A percentile compares a stretch with the other conserved stretches of the same genome.
Conservation (phyloP, 1,284 basidiomycete species). For the Ustilago crameri region DNA sequence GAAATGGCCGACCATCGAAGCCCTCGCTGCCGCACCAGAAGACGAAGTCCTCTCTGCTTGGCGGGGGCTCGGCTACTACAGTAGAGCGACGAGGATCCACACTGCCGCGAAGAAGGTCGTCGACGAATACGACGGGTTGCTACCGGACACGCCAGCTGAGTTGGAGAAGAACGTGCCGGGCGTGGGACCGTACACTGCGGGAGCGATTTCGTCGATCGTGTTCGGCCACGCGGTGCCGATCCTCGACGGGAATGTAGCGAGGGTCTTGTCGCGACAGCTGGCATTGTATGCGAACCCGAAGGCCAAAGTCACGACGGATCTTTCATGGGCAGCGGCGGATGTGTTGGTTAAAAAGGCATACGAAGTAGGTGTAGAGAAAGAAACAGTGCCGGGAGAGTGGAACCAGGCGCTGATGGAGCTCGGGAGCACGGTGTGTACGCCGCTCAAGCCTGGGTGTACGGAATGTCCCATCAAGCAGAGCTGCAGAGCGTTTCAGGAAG, state of each 20-base stretch:
- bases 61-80: constrained; percentile 66
- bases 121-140: constrained; percentile 72
- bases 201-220: constrained; percentile 64
- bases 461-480: constrained; percentile 54
- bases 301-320: constrained; percentile 55
- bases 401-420: constrained; percentile 67
- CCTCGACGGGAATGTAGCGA: constrained; percentile 63
- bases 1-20: constrained; percentile 68
- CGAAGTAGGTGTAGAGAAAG: constrained; percentile 13
- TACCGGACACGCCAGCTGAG: constrained; percentile 82
- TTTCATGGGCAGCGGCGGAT: constrained; percentile 58
- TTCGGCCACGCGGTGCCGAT: constrained; percentile 62
- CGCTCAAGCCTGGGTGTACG: constrained; percentile 53
- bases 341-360: constrained; percentile 48
- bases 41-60: constrained; percentile 65
- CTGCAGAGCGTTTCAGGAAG: constrained; percentile 44
- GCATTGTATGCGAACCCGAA: constrained; percentile 60
- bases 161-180: constrained; percentile 88
- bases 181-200: constrained; percentile 85
- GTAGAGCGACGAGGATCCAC: constrained; percentile 63
- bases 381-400: constrained; percentile 57
- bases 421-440: constrained; percentile 48
- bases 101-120: constrained; percentile 60
- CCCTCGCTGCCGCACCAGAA: constrained; percentile 77
- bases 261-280: constrained; percentile 61